Conservation (phyloP, 352 stramenopile genomes). For the Albugo candida region DNA sequence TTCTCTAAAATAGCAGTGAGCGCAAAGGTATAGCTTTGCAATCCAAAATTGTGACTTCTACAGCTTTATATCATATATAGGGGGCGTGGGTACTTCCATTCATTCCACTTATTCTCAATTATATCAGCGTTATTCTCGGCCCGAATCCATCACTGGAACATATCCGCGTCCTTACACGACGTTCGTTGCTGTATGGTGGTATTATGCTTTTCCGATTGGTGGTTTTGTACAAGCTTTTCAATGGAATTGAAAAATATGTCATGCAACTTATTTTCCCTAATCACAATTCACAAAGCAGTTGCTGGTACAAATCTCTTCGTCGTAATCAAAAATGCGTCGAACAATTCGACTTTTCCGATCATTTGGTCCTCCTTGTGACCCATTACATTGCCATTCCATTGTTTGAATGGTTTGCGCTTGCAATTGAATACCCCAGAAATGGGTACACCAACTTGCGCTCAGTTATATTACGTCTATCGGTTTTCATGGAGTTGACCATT, state of each 20-base stretch:
- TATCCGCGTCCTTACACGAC: conserved; percentile 31
- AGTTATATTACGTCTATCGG: conserved; percentile 22
- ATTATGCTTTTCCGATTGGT: conserved; percentile 45
- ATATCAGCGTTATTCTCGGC: conserved; percentile 37
- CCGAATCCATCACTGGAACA: conserved; percentile 24
- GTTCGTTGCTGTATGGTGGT: conserved; percentile 26
- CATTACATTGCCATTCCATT: conserved; percentile 50
- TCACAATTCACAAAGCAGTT: conserved; percentile 10
- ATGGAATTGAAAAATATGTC: conserved; percentile 22
- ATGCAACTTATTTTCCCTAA: conserved; percentile 15
- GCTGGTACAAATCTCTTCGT: conserved; percentile 42
- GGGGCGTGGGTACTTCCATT: conserved; percentile 47
- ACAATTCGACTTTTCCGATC: conserved; percentile 60
- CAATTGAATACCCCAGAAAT: conserved; percentile 17
- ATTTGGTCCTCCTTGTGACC: conserved; percentile 48
- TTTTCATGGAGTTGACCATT: conserved; percentile 2
- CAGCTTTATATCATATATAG: conserved; percentile 7
- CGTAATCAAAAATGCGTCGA: conserved; percentile 24
- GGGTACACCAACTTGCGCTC: conserved; percentile 18
- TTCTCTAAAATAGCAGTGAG: no score
- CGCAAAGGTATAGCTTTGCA: no score
- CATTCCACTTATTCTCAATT: conserved; percentile 40
- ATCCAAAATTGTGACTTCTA: no score
- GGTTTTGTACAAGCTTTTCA: conserved; percentile 44
- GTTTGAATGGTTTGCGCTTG: conserved; percentile 59